phyloP scores from a whole-genome alignment of 331 rosid species.

The Rosa hybrid region DNA sequence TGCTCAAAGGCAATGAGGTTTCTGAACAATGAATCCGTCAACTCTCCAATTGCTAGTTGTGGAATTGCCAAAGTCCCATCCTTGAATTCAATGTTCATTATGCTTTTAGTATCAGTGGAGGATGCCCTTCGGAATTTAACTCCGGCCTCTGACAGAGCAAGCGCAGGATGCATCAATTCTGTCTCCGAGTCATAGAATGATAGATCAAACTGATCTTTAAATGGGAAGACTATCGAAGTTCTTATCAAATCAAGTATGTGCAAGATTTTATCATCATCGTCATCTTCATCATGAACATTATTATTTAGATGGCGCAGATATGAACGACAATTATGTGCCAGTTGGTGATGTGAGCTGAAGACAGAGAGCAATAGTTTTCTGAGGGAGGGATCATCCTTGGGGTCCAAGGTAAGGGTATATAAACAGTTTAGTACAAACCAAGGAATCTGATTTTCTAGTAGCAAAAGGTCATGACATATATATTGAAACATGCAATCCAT shows the following conservation, averaged over 20 bases:
- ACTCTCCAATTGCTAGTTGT: neutral
- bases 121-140: neutral
- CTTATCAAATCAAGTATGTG: conserved; percentile 2
- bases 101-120: neutral
- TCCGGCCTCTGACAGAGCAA: neutral
- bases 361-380: neutral
- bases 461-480: conserved; percentile 18
- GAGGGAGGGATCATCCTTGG: neutral
- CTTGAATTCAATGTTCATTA: neutral
- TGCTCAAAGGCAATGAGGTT: neutral
- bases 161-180: neutral
- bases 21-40: neutral
- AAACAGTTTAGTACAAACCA: neutral
- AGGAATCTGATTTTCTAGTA: conserved; percentile 27
- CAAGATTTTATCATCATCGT: neutral
- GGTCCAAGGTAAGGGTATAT: neutral
- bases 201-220: neutral
- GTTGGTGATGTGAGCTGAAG: neutral
- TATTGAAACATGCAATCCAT: neutral
- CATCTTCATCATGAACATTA: neutral
- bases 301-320: neutral
- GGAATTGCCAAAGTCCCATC: neutral
- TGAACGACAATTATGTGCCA: neutral
- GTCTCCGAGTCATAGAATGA: neutral
- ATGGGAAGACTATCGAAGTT: neutral